Evolutionary conservation across 495 filamentous ascomycete genomes (phyloP), one percentile per base, ranked within the genome.

Genomic region (Penicillium silybi): DNA sequence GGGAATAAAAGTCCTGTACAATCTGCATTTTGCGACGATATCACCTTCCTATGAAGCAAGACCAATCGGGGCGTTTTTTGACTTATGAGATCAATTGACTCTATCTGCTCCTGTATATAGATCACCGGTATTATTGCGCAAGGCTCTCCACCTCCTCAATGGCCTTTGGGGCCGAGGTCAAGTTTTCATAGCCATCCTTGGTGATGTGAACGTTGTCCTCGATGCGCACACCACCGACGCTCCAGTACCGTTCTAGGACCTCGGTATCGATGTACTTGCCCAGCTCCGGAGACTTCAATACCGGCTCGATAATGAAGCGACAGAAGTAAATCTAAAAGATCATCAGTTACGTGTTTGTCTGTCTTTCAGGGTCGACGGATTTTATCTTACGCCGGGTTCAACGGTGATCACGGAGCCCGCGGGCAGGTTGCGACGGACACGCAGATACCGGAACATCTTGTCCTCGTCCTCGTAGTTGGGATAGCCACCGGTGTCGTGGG

Each of bases 401-500:
- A 96, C 90, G 17, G 92, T 96, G 50, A 96, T 82, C 15, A 96
- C 87, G 39, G 84, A 84, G 19, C 86, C 85, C 1, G 82, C 86
- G 13, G 89, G 88, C 43, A 96, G 58, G 18, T 66, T 76, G 10
- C 89, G 86, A 39, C 93, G 71, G n/a, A 96, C 85, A 42, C 93
- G 78, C 38, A 99, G 71, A 57, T 95, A 96, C 20, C 77, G 76
- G 66, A 93, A 96, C 81, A 97, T 86, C 38, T 81, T 66, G 67
- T 99, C 92, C 56, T 75, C 71, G 61, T 97, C 95, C 37, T 73
- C 74, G 56, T 96, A 95, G 65, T 96, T 88, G 2, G 90, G 79
- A 64, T 93, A 83, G 17, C 90, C 92, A 50, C 91, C 92, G 1
- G 85, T 88, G 63, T 97, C 92, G 70, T 97, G 92, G 6, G 90